Conservation (phyloP, 1,139 yeast species). For the Taphrina wiesneri region DNA sequence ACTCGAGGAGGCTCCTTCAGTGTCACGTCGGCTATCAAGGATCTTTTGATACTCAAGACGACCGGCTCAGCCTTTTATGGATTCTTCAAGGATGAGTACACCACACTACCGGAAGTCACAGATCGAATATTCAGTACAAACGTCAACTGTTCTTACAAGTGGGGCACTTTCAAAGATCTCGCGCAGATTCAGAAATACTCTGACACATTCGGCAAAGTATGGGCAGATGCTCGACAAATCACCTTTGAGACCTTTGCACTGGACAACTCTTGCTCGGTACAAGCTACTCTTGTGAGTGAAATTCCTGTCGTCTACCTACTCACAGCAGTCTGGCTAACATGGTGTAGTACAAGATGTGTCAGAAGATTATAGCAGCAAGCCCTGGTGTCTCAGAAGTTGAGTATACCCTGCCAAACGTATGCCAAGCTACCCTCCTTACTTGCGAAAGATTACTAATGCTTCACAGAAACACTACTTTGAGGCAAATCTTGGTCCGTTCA, state of each 20-base stretch:
- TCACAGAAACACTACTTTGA: slow-evolving; percentile 70
- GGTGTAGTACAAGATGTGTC: slow-evolving; percentile 69
- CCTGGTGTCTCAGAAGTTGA: slow-evolving; percentile 63
- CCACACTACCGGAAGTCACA: slow-evolving; percentile 75
- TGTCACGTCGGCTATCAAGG: slow-evolving; percentile 72
- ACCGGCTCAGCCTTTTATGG: slow-evolving; percentile 96
- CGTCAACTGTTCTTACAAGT: slow-evolving; percentile 74
- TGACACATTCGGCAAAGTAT: slow-evolving; percentile 47
- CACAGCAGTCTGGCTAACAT: slow-evolving; percentile 20
- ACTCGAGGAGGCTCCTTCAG: slow-evolving; percentile 53
- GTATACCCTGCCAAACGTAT: slow-evolving; percentile 70
- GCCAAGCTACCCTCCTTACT: too few species aligned
- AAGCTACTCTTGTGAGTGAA: slow-evolving; percentile 69
- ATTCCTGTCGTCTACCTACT: neutral
- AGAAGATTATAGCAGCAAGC: slow-evolving; percentile 62
- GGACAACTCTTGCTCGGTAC: slow-evolving; percentile 87
- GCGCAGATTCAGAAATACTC: slow-evolving; percentile 49
- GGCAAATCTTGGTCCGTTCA: slow-evolving; percentile 74
- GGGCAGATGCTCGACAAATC: slow-evolving; percentile 60
- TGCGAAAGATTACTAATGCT: neutral
- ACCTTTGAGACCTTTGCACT: slow-evolving; percentile 77
- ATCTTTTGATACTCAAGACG: slow-evolving; percentile 81
- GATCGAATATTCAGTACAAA: slow-evolving; percentile 89
- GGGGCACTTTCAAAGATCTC: slow-evolving; percentile 56
- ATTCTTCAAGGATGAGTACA: slow-evolving; percentile 79